These are phyloP conservation scores for Tetracentron sinense DNA, from an alignment of 164 flowering plant species.

Conservation along the genomic window DNA sequence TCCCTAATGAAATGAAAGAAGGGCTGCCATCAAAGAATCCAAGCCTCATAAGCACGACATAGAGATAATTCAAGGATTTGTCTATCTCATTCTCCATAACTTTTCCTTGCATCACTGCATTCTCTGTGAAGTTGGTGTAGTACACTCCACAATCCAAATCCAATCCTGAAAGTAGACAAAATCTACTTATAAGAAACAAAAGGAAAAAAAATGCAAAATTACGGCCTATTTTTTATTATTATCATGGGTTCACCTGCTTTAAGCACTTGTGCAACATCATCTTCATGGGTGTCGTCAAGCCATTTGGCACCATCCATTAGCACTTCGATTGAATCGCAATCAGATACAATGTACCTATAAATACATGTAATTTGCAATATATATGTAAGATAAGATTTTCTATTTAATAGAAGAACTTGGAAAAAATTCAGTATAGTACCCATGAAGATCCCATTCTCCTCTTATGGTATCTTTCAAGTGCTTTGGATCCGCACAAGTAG, in stretches of 20 bases:
- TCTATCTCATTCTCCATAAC: conserved; percentile 27
- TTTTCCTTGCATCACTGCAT: conserved; percentile 28
- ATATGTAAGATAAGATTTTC: neutral
- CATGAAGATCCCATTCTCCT: conserved; percentile 23
- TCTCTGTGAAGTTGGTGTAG: conserved; percentile 18
- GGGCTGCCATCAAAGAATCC: conserved; percentile 47
- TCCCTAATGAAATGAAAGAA: conserved; percentile 24
- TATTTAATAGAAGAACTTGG: conserved; percentile 4
- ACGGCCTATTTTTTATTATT: neutral
- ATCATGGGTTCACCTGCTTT: conserved; percentile 20
- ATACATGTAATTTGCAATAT: neutral
- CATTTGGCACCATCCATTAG: conserved; percentile 25
- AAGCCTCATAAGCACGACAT: conserved; percentile 37
- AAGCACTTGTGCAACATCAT: conserved; percentile 33
- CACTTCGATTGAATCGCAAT: conserved; percentile 40
- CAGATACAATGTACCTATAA: conserved; percentile 37
- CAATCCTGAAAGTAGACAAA: conserved; percentile 29
- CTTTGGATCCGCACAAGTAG: conserved; percentile 16
- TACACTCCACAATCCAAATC: conserved; percentile 50
- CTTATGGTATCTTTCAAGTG: conserved; percentile 14
- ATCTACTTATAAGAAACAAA: neutral
- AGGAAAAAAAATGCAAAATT: neutral
- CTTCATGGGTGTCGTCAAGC: conserved; percentile 21
- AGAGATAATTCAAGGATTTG: conserved; percentile 31
- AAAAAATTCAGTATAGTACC: conserved; percentile 12